Evolutionary conservation across 768 basidiomycete species (phyloP), one percentile per base, ranked within the genome.

Genomic region (Rossbeevera mucosa): DNA sequence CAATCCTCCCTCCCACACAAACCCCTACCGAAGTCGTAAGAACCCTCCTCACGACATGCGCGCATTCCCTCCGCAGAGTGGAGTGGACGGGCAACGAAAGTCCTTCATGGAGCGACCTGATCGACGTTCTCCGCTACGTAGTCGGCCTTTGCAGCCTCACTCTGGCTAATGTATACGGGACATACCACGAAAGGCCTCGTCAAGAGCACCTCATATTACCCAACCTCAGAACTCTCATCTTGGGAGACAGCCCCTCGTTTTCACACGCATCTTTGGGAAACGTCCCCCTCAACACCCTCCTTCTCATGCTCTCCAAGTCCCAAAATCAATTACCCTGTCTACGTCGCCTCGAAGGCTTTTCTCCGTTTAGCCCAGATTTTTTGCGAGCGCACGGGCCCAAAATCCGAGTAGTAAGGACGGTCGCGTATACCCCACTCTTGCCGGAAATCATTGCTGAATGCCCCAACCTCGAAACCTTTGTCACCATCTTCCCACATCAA

Each of bases 11-110:
- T 4, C 55, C 59, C 11, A 48, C 48, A 16, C 64, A 63, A 42
- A 72, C 71, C 0, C 68, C 71, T 8, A 47, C 58, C 1, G 64
- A 71, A 22, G 65, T 77, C 20, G 59, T 76, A 14, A 59, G 62
- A 30, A 68, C 69, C 0, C 59, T 78, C 21, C 58, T 70, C 9
- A 44, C 50, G 2, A 60, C 69, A 9, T 72, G 71, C 25, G 60
- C 66, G 3, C 54, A 57, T 25, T 70, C 72, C n/a, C 64, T 79
- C 12, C 70, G 67, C 41, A 69, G 77, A 24, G 46, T 77, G 1
- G 77, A 78, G 54, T 79, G 77, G 76, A 72, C 65, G 7, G 69
- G 72, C 20, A 73, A 73, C 8, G 77, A 79, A 55, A 64, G 71
- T 28, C 77, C 76, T 0, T 65, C 67, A 0, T 76, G 72, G 60